A percentile compares a stretch with the other conserved stretches of the same genome.
Evolutionary conservation across 495 filamentous ascomycete genomes (phyloP).

Genomic region (Penicillium waksmanii): DNA sequence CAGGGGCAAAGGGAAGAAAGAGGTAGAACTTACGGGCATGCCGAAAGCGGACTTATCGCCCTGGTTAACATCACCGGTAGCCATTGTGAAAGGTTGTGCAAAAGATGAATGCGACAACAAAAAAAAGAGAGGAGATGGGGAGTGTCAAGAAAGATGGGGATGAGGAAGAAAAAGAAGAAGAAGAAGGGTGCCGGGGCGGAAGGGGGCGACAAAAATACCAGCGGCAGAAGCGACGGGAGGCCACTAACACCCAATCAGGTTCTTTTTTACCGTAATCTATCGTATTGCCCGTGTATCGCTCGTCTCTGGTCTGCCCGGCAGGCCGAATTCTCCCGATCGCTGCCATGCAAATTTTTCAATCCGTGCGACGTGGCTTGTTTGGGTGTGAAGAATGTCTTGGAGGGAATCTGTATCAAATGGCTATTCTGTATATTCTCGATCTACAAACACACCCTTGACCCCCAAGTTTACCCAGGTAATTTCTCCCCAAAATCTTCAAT

Average conservation of each 20-base stretch:
- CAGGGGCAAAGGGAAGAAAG: slow-evolving; percentile 9
- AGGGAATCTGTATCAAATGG: neutral
- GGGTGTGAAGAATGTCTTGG: neutral
- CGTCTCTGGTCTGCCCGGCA: slow-evolving; percentile 19
- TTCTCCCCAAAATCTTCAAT: neutral
- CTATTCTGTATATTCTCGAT: neutral
- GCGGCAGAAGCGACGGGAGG: slow-evolving; percentile 46
- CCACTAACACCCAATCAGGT: slow-evolving; percentile 41
- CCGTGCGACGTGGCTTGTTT: slow-evolving; percentile 4
- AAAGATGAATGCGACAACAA: slow-evolving; percentile 41
- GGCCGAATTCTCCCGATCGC: slow-evolving; percentile 53
- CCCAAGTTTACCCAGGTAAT: neutral
- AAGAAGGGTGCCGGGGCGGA: slow-evolving; percentile 37
- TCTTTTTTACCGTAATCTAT: slow-evolving; percentile 15
- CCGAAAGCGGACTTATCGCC: slow-evolving; percentile 82
- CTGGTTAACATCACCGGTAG: slow-evolving; percentile 53
- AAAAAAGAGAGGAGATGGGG: slow-evolving; percentile 49
- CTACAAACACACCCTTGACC: neutral
- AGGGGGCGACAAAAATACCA: slow-evolving; percentile 48
- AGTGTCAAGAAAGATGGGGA: slow-evolving; percentile 45
- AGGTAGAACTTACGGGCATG: slow-evolving; percentile 65
- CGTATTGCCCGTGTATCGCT: neutral
- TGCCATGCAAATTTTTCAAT: slow-evolving; percentile 13
- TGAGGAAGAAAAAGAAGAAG: slow-evolving; percentile 39
- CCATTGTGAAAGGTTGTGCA: slow-evolving; percentile 54